A percentile compares a stretch with the other conserved stretches of the same genome.
phyloP scores from a whole-genome alignment of 2,329 filamentous ascomycete genomes.

The Macroventuria anomochaeta region DNA sequence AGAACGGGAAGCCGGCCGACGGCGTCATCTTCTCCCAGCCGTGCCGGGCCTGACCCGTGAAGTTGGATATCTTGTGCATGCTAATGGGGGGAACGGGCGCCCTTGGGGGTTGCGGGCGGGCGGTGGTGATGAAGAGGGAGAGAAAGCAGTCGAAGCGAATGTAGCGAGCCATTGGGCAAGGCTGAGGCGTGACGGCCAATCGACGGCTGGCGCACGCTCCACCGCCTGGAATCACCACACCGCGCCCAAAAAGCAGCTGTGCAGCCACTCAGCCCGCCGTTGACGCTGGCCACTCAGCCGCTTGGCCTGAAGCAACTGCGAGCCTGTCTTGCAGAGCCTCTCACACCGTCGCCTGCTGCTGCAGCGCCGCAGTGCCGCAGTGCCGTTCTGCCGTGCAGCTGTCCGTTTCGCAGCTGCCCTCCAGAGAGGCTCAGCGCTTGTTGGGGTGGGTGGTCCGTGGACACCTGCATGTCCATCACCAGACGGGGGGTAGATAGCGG shows the following conservation, averaged over 20 bases:
- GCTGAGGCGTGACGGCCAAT: slow-evolving; percentile 22
- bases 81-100: slow-evolving; percentile 35
- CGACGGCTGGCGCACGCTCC: slow-evolving; percentile 10
- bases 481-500: not conserved
- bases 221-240: slow-evolving; percentile 21
- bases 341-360: not conserved
- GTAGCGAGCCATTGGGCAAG: slow-evolving; percentile 22
- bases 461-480: slow-evolving; percentile 7
- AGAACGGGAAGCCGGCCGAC: slow-evolving; percentile 67
- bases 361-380: not conserved
- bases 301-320: not conserved
- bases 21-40: slow-evolving; percentile 73
- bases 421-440: slow-evolving; percentile 2
- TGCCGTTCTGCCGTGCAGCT: not conserved
- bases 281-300: not conserved
- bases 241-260: slow-evolving; percentile 8
- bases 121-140: slow-evolving; percentile 31
- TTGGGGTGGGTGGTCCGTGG: slow-evolving; percentile 8
- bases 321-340: slow-evolving; percentile 3
- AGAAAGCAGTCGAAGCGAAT: slow-evolving; percentile 25
- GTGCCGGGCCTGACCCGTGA: slow-evolving; percentile 70
- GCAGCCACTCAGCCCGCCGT: slow-evolving; percentile 3
- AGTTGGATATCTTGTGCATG: slow-evolving; percentile 74
- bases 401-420: not conserved
- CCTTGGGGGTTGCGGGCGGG: slow-evolving; percentile 37